A percentile compares a stretch with the other conserved stretches of the same genome.
phyloP scores from a whole-genome alignment of 768 basidiomycete genomes.

The Cubamyces sp. region DNA sequence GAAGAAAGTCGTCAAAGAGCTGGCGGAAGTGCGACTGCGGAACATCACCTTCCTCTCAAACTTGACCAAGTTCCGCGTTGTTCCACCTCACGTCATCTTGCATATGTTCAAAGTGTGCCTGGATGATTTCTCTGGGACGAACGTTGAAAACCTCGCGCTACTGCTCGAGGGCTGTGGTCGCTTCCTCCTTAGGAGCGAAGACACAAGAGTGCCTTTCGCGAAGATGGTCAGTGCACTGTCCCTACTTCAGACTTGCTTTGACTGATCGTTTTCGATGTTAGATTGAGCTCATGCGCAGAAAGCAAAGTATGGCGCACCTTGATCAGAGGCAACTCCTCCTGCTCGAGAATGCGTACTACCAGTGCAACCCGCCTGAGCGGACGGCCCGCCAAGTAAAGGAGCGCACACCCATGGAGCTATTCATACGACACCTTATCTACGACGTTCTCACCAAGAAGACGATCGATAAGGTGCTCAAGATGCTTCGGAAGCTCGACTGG shows the following conservation, averaged over 20 bases:
- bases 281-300: constrained; percentile 94
- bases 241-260: neutral
- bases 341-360: constrained; percentile 98
- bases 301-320: constrained; percentile 91
- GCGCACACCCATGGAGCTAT: constrained; percentile 85
- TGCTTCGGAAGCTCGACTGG: constrained; percentile 95
- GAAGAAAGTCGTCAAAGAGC: constrained; percentile 89
- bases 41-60: constrained; percentile 89
- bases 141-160: constrained; percentile 91
- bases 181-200: constrained; percentile 85
- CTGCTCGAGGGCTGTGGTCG: constrained; percentile 93
- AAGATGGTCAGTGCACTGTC: constrained; percentile 67
- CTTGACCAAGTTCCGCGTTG: constrained; percentile 93
- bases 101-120: constrained; percentile 97
- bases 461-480: constrained; percentile 93
- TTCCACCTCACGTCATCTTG: constrained; percentile 88
- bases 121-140: constrained; percentile 91
- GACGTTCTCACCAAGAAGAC: constrained; percentile 92
- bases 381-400: constrained; percentile 84
- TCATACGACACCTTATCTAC: constrained; percentile 93
- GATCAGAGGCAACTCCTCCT: constrained; percentile 88
- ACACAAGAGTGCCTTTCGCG: constrained; percentile 83
- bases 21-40: constrained; percentile 83
- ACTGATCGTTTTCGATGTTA: constrained; percentile 34
- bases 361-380: constrained; percentile 98